Conservation (phyloP, 805 yeast species). For the Ogataea corticis region DNA sequence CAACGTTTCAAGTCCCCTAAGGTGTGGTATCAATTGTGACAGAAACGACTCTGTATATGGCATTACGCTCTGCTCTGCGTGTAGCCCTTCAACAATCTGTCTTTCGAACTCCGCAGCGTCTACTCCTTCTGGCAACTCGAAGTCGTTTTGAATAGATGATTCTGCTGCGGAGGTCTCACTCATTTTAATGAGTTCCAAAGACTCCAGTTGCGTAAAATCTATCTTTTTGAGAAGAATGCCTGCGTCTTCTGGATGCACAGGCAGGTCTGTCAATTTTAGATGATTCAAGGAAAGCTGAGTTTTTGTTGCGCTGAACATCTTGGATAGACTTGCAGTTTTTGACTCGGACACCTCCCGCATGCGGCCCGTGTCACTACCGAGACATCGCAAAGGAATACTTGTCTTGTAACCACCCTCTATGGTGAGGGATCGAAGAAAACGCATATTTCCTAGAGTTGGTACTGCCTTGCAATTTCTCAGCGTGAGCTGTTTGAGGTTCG, state of each 20-base stretch:
- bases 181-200: slow-evolving; percentile 20
- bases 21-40: slow-evolving; percentile 10
- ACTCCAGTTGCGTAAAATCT: slow-evolving; percentile 17
- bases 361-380: too few species aligned
- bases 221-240: slow-evolving; percentile 10
- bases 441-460: slow-evolving; percentile 7
- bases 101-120: slow-evolving; percentile 16
- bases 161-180: slow-evolving; percentile 16
- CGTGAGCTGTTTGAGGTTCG: slow-evolving; percentile 10
- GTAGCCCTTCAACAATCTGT: slow-evolving; percentile 7
- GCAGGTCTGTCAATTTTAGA: slow-evolving; percentile 19
- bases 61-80: neutral
- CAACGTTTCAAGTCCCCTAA: slow-evolving; percentile 16
- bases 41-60: slow-evolving; percentile 8
- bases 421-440: too few species aligned
- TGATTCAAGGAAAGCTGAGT: slow-evolving; percentile 8
- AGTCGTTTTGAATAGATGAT: slow-evolving; percentile 7
- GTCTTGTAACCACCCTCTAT: too few species aligned
- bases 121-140: slow-evolving; percentile 15
- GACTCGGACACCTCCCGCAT: too few species aligned
- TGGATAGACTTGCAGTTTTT: too few species aligned
- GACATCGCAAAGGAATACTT: too few species aligned
- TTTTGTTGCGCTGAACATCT: neutral
- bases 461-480: slow-evolving; percentile 3
- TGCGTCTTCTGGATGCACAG: slow-evolving; percentile 18